Percentiles rank a stretch among this genome's conserved stretches.
Evolutionary conservation across 2,329 filamentous ascomycete genomes (phyloP).

Genomic region (Colletotrichum trifolii): DNA sequence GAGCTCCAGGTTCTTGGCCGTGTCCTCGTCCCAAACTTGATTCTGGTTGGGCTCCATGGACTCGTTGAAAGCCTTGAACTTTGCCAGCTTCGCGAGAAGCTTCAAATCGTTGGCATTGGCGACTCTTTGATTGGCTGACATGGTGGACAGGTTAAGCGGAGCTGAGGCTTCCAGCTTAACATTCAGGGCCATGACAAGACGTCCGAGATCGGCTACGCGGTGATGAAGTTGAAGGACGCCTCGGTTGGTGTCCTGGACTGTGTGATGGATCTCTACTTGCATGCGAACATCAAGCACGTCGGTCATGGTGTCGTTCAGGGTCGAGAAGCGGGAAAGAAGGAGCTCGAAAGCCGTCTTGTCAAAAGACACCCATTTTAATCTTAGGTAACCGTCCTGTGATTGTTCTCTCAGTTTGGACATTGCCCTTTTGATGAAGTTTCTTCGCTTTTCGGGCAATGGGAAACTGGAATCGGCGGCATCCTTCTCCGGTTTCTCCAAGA

Average conservation of each 20-base stretch:
- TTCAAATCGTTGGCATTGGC: conserved; percentile 53
- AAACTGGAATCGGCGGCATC: conserved; percentile 58
- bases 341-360: conserved; percentile 59
- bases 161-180: conserved; percentile 51
- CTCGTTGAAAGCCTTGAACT: conserved; percentile 63
- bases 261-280: conserved; percentile 59
- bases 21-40: conserved; percentile 48
- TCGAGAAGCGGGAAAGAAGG: conserved; percentile 55
- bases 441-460: conserved; percentile 53
- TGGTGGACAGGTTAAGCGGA: conserved; percentile 40
- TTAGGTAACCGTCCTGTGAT: conserved; percentile 47
- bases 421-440: conserved; percentile 56
- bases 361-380: conserved; percentile 58
- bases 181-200: conserved; percentile 58
- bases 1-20: conserved; percentile 53
- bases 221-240: conserved; percentile 59
- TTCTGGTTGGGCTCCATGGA: conserved; percentile 48
- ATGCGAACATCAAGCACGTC: conserved; percentile 58
- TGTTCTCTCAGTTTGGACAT: conserved; percentile 52
- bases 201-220: conserved; percentile 56
- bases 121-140: conserved; percentile 49
- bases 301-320: conserved; percentile 60
- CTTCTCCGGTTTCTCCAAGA: conserved; percentile 52
- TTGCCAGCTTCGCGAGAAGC: conserved; percentile 56
- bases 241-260: conserved; percentile 60